Percentiles rank a stretch among this genome's conserved stretches.
Evolutionary conservation across 768 basidiomycete species (phyloP).

Genomic region (Tulasnella sp.): DNA sequence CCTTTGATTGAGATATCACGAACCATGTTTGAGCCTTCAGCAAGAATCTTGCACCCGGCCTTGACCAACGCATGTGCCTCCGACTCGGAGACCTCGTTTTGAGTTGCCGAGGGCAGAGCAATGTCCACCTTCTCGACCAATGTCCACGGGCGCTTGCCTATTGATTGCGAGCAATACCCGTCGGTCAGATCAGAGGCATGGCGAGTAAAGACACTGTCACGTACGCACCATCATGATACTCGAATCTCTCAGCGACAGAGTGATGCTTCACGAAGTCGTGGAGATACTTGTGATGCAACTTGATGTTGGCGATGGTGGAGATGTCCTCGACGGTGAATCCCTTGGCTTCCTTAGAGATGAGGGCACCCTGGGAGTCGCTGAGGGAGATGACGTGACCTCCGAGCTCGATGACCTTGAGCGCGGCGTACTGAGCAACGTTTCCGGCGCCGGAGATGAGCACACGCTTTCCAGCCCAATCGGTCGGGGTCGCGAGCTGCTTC

Average conservation of each 20-base stretch:
- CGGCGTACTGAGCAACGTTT: slow-evolving; percentile 68
- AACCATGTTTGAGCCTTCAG: slow-evolving; percentile 68
- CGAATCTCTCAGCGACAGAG: slow-evolving; percentile 33
- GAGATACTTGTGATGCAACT: slow-evolving; percentile 26
- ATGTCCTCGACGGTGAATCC: slow-evolving; percentile 39
- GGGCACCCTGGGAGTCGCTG: slow-evolving; percentile 63
- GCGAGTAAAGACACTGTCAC: too few relatives aligned
- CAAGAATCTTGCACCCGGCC: slow-evolving; percentile 59
- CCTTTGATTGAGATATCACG: slow-evolving; percentile 2
- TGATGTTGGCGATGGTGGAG: slow-evolving; percentile 28
- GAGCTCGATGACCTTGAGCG: slow-evolving; percentile 66
- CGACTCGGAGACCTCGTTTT: slow-evolving; percentile 57
- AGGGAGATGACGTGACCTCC: slow-evolving; percentile 60
- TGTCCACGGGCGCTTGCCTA: slow-evolving; percentile 56
- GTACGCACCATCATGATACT: slow-evolving; percentile 41
- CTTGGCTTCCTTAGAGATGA: slow-evolving; percentile 39
- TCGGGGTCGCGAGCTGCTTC: neutral
- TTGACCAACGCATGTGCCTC: slow-evolving; percentile 61
- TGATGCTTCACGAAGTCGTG: slow-evolving; percentile 26
- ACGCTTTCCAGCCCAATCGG: slow-evolving; percentile 8
- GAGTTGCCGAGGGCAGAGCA: slow-evolving; percentile 59
- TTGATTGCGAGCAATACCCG: slow-evolving; percentile 25
- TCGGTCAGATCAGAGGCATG: slow-evolving; percentile 14
- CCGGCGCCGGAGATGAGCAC: slow-evolving; percentile 51
- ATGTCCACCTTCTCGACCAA: slow-evolving; percentile 52